phyloP scores from a whole-genome alignment of 257 asterid genomes.

The Plantago ovata region DNA sequence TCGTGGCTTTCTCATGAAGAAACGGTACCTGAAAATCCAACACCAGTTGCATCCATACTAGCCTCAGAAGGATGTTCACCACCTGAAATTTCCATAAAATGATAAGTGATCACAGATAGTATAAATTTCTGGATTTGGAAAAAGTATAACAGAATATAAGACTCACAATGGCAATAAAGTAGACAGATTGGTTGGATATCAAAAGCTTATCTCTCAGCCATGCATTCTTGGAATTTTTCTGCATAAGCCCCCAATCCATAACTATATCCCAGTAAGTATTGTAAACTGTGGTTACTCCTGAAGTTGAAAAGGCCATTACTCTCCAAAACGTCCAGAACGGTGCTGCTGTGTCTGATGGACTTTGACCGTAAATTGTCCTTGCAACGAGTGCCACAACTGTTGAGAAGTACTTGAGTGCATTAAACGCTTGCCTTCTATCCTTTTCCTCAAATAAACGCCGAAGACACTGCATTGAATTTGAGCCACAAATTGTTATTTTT shows the following conservation, averaged over 20 bases:
- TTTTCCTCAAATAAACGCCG: conserved; percentile 60
- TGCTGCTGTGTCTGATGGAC: neutral
- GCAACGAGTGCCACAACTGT: conserved; percentile 65
- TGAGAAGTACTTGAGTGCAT: conserved; percentile 58
- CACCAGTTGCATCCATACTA: conserved; percentile 90
- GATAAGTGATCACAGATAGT: neutral
- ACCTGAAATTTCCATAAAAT: conserved; percentile 37
- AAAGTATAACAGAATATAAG: neutral
- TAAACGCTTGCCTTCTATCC: conserved; percentile 41
- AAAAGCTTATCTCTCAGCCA: conserved; percentile 86
- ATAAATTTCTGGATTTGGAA: neutral
- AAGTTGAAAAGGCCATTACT: conserved; percentile 50
- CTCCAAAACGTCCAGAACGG: conserved; percentile 26
- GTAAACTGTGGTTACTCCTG: conserved; percentile 54
- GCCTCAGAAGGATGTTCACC: conserved; percentile 58
- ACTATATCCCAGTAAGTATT: conserved; percentile 84
- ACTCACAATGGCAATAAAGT: conserved; percentile 75
- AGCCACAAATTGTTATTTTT: neutral
- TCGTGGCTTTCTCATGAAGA: conserved; percentile 50
- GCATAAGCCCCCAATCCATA: conserved; percentile 75
- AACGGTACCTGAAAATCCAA: conserved; percentile 41
- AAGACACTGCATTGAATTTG: conserved; percentile 39
- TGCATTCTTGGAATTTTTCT: conserved; percentile 48
- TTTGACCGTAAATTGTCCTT: conserved; percentile 43
- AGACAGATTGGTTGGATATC: conserved; percentile 53